Conservation (phyloP, 495 filamentous ascomycete species). For the Xylaria cubensis region DNA sequence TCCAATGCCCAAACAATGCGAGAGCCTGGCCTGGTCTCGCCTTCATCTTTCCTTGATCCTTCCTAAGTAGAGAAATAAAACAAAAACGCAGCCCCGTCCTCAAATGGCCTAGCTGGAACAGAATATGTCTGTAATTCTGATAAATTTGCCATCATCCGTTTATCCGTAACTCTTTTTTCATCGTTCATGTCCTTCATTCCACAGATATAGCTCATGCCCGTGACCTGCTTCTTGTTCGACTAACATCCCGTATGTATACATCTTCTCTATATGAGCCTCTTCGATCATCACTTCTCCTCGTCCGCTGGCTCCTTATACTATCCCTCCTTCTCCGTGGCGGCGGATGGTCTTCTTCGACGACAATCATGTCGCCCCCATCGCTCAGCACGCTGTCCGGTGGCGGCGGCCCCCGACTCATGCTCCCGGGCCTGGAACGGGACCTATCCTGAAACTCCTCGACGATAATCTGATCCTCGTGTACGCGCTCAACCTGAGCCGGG, state of each 20-base stretch:
- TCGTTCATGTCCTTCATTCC: not conserved
- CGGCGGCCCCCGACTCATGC: conserved; percentile 30
- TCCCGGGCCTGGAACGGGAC: conserved; percentile 24
- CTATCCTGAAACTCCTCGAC: conserved; percentile 43
- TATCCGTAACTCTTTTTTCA: not conserved
- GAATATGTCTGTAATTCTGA: not conserved
- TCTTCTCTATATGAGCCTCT: conserved; percentile 43
- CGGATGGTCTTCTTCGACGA: conserved; percentile 53
- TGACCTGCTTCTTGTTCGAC: conserved; percentile 41
- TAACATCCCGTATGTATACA: conserved; percentile 37
- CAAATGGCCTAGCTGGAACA: not conserved
- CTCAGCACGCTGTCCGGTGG: conserved; percentile 26
- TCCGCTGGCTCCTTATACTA: conserved; percentile 40
- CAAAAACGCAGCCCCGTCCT: not conserved
- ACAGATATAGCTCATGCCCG: conserved; percentile 26
- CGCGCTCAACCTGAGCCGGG: conserved; percentile 36
- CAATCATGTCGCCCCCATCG: conserved; percentile 51
- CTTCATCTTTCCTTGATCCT: not conserved
- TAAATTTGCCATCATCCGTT: not conserved
- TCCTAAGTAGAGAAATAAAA: not conserved
- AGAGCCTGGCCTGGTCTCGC: not conserved
- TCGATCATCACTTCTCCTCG: conserved; percentile 44
- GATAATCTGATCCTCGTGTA: conserved; percentile 44
- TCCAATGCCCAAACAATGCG: not conserved
- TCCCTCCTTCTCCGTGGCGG: conserved; percentile 37